These are phyloP conservation scores for Jacaranda copaia DNA, from an alignment of 257 asterid species.

Conservation along the genomic window DNA sequence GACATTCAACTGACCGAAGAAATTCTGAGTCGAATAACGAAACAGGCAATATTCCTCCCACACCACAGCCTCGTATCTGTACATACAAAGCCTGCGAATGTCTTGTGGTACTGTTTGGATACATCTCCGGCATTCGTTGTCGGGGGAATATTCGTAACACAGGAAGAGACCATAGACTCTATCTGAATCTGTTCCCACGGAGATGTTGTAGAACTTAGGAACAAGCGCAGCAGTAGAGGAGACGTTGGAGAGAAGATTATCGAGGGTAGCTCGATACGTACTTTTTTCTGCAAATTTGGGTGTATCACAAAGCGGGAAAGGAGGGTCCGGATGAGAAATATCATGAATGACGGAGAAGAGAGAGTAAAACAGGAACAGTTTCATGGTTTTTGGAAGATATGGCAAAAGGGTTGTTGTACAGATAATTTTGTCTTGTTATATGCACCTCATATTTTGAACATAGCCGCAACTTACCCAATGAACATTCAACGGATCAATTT, in stretches of 20 bases:
- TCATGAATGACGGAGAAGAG: background rate
- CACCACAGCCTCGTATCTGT: slow-evolving; percentile 20
- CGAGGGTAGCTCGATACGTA: slow-evolving; percentile 14
- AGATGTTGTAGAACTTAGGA: background rate
- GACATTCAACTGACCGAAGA: slow-evolving; percentile 30
- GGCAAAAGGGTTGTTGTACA: no score
- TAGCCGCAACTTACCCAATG: background rate
- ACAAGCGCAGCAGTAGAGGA: slow-evolving; percentile 3
- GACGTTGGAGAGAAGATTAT: background rate
- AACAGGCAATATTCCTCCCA: slow-evolving; percentile 30
- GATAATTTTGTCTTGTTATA: no score
- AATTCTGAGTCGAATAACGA: slow-evolving; percentile 9
- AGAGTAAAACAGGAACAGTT: slow-evolving; percentile 10
- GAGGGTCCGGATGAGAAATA: slow-evolving; percentile 22
- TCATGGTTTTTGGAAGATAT: background rate
- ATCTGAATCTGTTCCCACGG: slow-evolving; percentile 9
- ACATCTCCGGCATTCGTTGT: slow-evolving; percentile 1
- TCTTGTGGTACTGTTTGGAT: background rate
- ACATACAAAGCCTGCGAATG: slow-evolving; percentile 8
- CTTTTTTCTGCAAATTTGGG: slow-evolving; percentile 15
- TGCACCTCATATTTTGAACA: no score
- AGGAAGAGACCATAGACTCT: slow-evolving; percentile 23
- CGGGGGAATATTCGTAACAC: slow-evolving; percentile 10
- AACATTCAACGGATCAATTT: background rate
- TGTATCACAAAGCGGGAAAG: background rate